A percentile compares a stretch with the other conserved stretches of the same genome.
phyloP scores from a whole-genome alignment of 352 stramenopile genomes.

The Pythium grandisporangium region DNA sequence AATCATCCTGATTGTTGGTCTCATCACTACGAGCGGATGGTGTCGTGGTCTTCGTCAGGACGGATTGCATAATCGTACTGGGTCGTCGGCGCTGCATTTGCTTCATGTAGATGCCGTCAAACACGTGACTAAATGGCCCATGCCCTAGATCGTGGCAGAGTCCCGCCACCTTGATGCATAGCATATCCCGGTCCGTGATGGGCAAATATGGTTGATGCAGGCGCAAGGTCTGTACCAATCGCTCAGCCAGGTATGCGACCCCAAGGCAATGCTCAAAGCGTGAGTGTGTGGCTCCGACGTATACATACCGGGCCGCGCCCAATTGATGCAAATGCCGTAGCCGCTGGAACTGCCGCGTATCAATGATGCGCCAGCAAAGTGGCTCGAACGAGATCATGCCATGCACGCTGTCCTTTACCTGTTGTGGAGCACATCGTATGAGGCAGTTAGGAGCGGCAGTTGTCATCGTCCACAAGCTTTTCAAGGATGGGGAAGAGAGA shows the following conservation, averaged over 20 bases:
- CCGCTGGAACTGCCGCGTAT: slow-evolving; percentile 88
- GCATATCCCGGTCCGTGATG: slow-evolving; percentile 67
- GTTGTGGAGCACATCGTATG: no score
- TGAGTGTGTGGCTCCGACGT: slow-evolving; percentile 71
- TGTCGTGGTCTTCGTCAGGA: no score
- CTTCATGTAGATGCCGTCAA: slow-evolving; percentile 67
- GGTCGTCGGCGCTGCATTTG: slow-evolving; percentile 20
- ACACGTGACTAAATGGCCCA: slow-evolving; percentile 78
- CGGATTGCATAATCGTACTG: no score
- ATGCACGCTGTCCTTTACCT: slow-evolving; percentile 81
- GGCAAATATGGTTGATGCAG: slow-evolving; percentile 79
- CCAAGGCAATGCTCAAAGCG: slow-evolving; percentile 88
- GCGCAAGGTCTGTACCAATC: slow-evolving; percentile 75
- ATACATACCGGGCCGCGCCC: slow-evolving; percentile 86
- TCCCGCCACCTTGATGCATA: slow-evolving; percentile 74
- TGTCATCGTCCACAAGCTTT: no score
- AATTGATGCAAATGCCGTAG: slow-evolving; percentile 94
- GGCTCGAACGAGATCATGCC: slow-evolving; percentile 71
- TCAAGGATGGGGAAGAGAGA: no score
- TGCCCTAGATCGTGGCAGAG: slow-evolving; percentile 75
- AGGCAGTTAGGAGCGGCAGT: no score
- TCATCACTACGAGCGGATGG: no score
- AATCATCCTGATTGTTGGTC: slow-evolving; percentile 6
- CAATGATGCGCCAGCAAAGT: slow-evolving; percentile 76
- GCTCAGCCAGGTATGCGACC: slow-evolving; percentile 90